Base-by-base conservation (phyloP, 192 early-diverging fungal species). In the Backusella parvicylindrica region DNA sequence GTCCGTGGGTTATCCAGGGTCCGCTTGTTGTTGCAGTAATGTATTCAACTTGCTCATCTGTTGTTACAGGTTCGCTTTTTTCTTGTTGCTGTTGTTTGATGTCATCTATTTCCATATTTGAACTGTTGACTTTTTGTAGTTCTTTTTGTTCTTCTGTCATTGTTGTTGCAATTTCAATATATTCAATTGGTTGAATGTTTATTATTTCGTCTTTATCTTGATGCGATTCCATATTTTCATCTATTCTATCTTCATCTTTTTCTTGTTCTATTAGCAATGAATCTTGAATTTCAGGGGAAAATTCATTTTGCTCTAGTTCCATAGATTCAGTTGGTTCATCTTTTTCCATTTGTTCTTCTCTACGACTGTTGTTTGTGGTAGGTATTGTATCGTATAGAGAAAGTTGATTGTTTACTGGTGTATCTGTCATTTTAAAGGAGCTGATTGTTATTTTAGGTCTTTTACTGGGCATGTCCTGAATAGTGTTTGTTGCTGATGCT, bases 221-320 rank as follows among this genome's bases (percentile, higher is more conserved):
- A 15, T 21, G 2, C 3, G 15, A 11, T 43, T 32, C 5, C 18
- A 60, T 18, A 30, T 38, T 12, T 40, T 50, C 16, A 66, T 38
- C 33, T 38, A 33, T 70, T 69, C 64, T 36, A 40, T 81, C 33
- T 63, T 81, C 26, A 73, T 76, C 35, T 21, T 73, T 38, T 65
- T 69, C 30, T 67, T 31, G 33, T 16, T 47, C 16, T 40, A 65
- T 18, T 38, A 40, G 15, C 0, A 31, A 0, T 3, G 7, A 3
- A 21, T 8, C 16, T 37, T 67, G 11, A 3, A 3, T 35, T 11
- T 36, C 32, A 33, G 6, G 32, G n/a, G 21, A 21, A 21, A 33
- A 18, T n/a, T 15, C 18, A 33, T 36, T 3, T 67, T 21, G 8
- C 16, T 31, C 33, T 16, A 21, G 4, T 0, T 31, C 31, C 16